Conservation (phyloP, 1,284 basidiomycete genomes). For the Coniophora puteana region DNA sequence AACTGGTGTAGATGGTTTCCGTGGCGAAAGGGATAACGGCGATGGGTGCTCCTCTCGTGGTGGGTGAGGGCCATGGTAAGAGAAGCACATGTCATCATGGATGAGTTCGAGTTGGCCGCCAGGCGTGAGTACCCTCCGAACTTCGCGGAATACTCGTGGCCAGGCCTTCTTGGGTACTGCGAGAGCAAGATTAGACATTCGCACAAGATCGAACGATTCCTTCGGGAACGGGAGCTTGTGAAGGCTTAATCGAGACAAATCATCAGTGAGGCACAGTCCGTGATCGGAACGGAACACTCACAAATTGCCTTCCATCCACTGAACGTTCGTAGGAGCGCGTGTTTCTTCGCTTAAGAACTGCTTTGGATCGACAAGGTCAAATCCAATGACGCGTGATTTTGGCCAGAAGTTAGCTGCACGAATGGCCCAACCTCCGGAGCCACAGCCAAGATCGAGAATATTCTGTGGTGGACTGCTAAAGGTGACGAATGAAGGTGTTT, state of each 20-base stretch:
- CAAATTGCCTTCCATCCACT: constrained; percentile 63
- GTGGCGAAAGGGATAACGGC: too few relatives aligned
- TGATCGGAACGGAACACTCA: constrained; percentile 31
- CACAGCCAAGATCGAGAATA: constrained; percentile 74
- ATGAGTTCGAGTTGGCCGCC: constrained; percentile 66
- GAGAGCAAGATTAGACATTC: constrained; percentile 62
- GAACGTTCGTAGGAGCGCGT: constrained; percentile 40
- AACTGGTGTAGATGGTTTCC: constrained; percentile 9
- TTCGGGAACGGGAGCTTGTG: constrained; percentile 55
- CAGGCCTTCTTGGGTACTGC: constrained; percentile 57
- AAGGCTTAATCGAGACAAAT: constrained; percentile 40
- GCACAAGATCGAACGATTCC: constrained; percentile 62
- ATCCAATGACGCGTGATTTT: constrained; percentile 50
- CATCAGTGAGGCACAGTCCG: constrained; percentile 6
- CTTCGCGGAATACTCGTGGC: constrained; percentile 54
- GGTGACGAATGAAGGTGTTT: constrained; percentile 56
- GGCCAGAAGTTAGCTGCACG: constrained; percentile 61
- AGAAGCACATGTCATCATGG: constrained; percentile 66
- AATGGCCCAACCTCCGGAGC: constrained; percentile 59
- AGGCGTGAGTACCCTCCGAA: constrained; percentile 53
- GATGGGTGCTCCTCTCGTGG: too few relatives aligned
- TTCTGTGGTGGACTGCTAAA: constrained; percentile 47
- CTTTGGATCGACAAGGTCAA: constrained; percentile 60
- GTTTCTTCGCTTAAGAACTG: constrained; percentile 25
- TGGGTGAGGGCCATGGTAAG: too few relatives aligned